phyloP scores from a whole-genome alignment of 1,284 basidiomycete species.

The Puccinia polysora region DNA sequence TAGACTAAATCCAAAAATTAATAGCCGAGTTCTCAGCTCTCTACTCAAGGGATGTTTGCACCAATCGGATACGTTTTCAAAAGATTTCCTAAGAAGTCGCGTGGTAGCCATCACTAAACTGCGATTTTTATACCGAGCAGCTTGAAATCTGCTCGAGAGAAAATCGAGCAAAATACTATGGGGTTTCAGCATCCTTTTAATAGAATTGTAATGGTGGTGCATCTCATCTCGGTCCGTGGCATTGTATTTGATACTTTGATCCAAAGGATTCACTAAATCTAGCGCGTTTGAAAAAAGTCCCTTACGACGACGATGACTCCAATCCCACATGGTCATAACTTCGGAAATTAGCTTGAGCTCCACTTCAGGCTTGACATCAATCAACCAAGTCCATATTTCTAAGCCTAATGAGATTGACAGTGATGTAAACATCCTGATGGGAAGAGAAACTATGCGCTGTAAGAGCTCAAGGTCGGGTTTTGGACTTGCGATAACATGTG shows the following conservation, averaged over 20 bases:
- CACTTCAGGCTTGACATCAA: conserved; percentile 74
- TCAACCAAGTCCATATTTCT: conserved; percentile 95
- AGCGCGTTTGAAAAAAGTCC: conserved; percentile 69
- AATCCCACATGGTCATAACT: conserved; percentile 79
- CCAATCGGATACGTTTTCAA: conserved; percentile 51
- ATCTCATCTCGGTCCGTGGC: conserved; percentile 83
- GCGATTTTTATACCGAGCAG: conserved; percentile 79
- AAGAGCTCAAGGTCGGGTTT: conserved; percentile 81
- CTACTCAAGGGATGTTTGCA: conserved; percentile 79
- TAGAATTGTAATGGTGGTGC: conserved; percentile 67
- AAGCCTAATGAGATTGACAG: conserved; percentile 78
- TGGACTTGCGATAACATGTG: conserved; percentile 31
- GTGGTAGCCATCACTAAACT: conserved; percentile 81
- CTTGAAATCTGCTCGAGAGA: conserved; percentile 86
- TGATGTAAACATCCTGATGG: conserved; percentile 83
- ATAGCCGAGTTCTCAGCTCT: conserved; percentile 79
- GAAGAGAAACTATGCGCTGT: conserved; percentile 79
- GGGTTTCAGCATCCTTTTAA: conserved; percentile 71
- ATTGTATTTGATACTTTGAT: conserved; percentile 77
- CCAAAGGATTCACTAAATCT: conserved; percentile 81
- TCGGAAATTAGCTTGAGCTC: conserved; percentile 76
- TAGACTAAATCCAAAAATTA: conserved; percentile 88
- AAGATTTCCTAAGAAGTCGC: conserved; percentile 72
- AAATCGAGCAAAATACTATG: conserved; percentile 82
- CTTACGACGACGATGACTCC: conserved; percentile 68